Conservation (phyloP, 371 early-diverging fungal genomes). For the Rhizopus stolonifer region DNA sequence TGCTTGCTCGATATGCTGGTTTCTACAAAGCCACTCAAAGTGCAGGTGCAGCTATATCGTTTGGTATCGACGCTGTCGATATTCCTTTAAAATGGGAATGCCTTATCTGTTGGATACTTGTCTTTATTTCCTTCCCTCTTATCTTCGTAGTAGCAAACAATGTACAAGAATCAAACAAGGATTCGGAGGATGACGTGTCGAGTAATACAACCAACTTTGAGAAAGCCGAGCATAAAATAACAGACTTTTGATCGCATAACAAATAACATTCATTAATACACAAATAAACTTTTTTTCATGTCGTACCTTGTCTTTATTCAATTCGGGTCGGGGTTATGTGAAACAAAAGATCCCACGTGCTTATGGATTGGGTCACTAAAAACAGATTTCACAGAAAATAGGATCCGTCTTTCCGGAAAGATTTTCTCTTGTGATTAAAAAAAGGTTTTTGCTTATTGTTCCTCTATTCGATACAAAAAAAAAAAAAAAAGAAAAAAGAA, state of each 20-base stretch:
- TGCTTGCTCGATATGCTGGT: conserved; percentile 72
- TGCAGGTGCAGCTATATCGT: conserved; percentile 42
- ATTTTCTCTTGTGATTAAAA: too few relatives aligned
- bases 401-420: too few relatives aligned
- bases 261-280: too few relatives aligned
- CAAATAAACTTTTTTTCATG: too few relatives aligned
- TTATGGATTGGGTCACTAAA: too few relatives aligned
- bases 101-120: conserved; percentile 34
- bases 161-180: conserved; percentile 27
- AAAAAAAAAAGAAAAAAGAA: too few relatives aligned
- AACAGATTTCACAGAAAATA: too few relatives aligned
- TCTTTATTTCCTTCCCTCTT: conserved; percentile 37
- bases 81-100: conserved; percentile 38
- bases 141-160: conserved; percentile 31
- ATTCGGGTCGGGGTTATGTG: too few relatives aligned
- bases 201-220: background rate
- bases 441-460: too few relatives aligned
- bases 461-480: too few relatives aligned
- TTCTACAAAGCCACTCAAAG: conserved; percentile 72
- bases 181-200: background rate
- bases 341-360: too few relatives aligned
- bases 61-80: conserved; percentile 37
- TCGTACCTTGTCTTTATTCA: too few relatives aligned
- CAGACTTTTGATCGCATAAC: background rate
- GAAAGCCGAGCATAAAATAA: background rate